phyloP scores from a whole-genome alignment of 129 eudicot species.

The Gnaphalium uliginosum region DNA sequence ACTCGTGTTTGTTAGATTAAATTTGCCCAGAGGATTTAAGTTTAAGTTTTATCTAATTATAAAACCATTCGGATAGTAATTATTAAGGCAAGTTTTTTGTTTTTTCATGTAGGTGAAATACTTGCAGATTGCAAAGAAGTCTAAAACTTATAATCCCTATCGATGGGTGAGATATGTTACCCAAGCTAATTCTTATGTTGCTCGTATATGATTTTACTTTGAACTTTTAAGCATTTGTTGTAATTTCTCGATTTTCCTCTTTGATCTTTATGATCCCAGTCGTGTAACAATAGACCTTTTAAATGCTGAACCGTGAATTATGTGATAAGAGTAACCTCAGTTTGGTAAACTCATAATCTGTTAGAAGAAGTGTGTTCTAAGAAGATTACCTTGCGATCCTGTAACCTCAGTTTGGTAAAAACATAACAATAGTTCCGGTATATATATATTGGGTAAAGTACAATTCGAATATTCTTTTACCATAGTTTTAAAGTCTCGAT shows the following conservation, averaged over 20 bases:
- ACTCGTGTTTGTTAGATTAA: too few relatives aligned
- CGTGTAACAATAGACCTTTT: conserved; percentile 2
- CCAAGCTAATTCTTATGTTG: conserved; percentile 92
- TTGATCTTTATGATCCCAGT: neutral
- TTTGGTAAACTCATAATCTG: too few relatives aligned
- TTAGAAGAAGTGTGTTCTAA: too few relatives aligned
- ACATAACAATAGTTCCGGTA: too few relatives aligned
- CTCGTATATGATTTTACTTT: conserved; percentile 66
- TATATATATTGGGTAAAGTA: too few relatives aligned
- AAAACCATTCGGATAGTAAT: neutral
- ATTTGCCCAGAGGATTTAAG: neutral
- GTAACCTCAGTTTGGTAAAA: too few relatives aligned
- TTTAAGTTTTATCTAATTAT: neutral
- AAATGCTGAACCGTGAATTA: conserved; percentile 9
- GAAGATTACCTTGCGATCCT: too few relatives aligned
- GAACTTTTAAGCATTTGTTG: neutral
- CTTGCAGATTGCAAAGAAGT: conserved; percentile 85
- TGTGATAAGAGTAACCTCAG: conserved; percentile 2
- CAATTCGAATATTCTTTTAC: too few relatives aligned
- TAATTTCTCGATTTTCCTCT: neutral
- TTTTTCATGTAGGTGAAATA: conserved; percentile 69
- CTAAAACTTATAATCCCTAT: conserved; percentile 60
- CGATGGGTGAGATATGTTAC: conserved; percentile 71
- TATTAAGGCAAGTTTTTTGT: neutral
- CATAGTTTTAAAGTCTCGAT: too few relatives aligned